Base-by-base conservation (phyloP, 164 flowering plant genomes). In the Litsea cubeba region DNA sequence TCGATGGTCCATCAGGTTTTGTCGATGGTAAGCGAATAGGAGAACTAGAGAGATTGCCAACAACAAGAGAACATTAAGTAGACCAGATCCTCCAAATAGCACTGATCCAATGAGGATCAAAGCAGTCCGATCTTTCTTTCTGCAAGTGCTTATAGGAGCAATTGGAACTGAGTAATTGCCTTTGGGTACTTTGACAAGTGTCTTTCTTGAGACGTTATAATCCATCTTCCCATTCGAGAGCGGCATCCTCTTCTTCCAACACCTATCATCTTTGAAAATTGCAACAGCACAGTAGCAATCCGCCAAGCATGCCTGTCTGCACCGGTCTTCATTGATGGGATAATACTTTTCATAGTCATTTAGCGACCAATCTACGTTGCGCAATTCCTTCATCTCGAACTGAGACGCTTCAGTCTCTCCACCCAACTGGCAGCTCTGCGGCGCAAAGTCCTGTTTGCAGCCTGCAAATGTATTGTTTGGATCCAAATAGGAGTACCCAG, bases 181-280 rank as follows among this genome's bases (percentile, higher is more conserved):
- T 46, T 18, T 81, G 51, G 76, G 49, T 1, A 83, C 74, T 73
- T 85, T 85, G 64, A 83, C 40, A 4, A 83, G 70, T 20, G 82
- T 76, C 23, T 18, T 77, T 1, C 74, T 60, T 0, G 17, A 35
- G 3, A 35, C 60, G 12, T 51, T 30, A 3, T 12, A 0, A 3
- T 66, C 62, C 2, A 54, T 17, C 51, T 78, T 79, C 46, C 87
- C 87, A 71, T 81, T 76, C 0, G 72, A 72, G 12, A 79, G 82
- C 0, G 87, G 88, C 6, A 83, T 30, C 73, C 75, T 84, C 83
- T 86, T 86, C 81, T 81, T 84, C 83, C 83, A 86, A 54, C 88
- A 86, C 5, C 7, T 26, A 15, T 76, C 60, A 12, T 12, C 23
- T 54, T 51, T 22, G 20, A 57, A 73, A 62, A 81, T 63, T 3